Evolutionary conservation across 2,329 filamentous ascomycete species (phyloP), one percentile per base, ranked within the genome.

Genomic region (Fusarium begoniae): DNA sequence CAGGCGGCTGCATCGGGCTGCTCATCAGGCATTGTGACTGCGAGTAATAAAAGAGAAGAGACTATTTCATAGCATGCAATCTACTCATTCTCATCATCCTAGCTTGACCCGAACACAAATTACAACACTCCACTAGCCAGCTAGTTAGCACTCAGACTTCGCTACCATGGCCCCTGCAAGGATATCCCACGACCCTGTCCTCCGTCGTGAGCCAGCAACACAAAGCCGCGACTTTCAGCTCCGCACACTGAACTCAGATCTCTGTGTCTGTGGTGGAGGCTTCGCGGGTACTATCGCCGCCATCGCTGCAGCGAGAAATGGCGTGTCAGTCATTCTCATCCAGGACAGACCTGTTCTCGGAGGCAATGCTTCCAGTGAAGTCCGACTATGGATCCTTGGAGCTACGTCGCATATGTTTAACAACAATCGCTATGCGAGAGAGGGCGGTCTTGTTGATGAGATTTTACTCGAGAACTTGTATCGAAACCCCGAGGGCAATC

Each of bases 401-500:
- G 64, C 66, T 1, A 69, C 66, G 6, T 69, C 66, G 9, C 66
- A 69, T 3, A 69, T 69, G 66, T 69, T 69, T 0, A 69, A 69
- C 0, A 69, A 69, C 18, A 69, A 69, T 5, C 64, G 66, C 20
- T 69, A 69, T 7, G 66, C 66, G 5, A 69, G 66, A 24, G 66
- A 69, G 15, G 66, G 66, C 3, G 64, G 66, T 11, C 64, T 69
- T n/a, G 66, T 69, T 30, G 66, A 69, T 40, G 66, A 69, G 14
- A 69, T 69, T 0, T 38, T 69, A 20, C 24, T 69, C 4, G 66
- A 69, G 20, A 69, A 69, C n/a, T 2, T 69, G 32, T 63, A 69
- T 10, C 13, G 64, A 0, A 69, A 69, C 1, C 66, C 65, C 0
- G 66, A 69, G 30, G 66, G 66, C 0, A 69, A 69, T 14, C 66